Evolutionary conservation across 495 filamentous ascomycete species (phyloP), one percentile per base, ranked within the genome.

Genomic region (Aspergillus sclerotioniger): DNA sequence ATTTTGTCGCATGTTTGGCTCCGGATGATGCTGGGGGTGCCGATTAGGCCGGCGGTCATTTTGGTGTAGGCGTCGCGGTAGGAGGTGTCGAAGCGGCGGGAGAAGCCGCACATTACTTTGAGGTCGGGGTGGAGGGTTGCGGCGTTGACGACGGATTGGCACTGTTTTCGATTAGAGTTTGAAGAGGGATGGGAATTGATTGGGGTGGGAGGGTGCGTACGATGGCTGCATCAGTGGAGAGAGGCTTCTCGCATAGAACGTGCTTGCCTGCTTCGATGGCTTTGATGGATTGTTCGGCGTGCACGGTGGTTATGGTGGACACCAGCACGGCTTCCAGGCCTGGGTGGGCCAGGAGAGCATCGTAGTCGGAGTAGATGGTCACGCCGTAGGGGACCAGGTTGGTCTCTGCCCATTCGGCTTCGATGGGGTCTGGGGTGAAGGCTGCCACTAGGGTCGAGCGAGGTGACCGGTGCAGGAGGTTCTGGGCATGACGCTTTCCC

Each of bases 71-170:
- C 81, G 50, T 80, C 78, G 3, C 77, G 71, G 65, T 84, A 84
- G 46, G 76, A 80, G 48, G 62, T 70, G 61, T 83, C 81, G 67
- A 84, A 83, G 20, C 81, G 77, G 3, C 80, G 73, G 16, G 79
- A 82, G 71, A 82, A 83, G 8, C 81, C 81, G 56, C 79, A 82
- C 77, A 84, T 81, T 39, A 82, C 76, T 64, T 83, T 82, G 15
- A 81, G 69, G 56, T 79, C 67, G 6, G 79, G 80, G 29, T 75
- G 76, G 20, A 64, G 67, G 44, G 59, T 56, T 10, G 81, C 80
- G 8, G 73, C 77, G 46, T 76, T 71, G 55, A 83, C 64, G 46
- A 84, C 80, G 10, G 62, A 66, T 69, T 77, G 77, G 44, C 77
- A 80, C 80, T 82, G 19, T 0, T 7, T 44, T n/a, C 2, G 12